Conservation (phyloP, 2,329 filamentous ascomycete genomes). For the Pestalotiopsis sp. region DNA sequence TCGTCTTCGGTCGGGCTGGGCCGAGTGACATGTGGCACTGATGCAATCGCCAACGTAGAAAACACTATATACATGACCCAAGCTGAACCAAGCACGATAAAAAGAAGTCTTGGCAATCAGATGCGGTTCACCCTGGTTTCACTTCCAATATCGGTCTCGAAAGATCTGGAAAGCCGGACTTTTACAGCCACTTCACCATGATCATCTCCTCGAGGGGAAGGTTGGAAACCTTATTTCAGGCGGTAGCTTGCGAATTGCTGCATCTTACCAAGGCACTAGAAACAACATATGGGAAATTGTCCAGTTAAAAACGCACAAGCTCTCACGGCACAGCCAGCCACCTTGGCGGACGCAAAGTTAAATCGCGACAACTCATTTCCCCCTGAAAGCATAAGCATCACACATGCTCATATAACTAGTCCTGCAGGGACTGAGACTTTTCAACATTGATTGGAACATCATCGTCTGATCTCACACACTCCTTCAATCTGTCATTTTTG, state of each 20-base stretch:
- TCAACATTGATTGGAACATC: background rate
- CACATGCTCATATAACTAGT: background rate
- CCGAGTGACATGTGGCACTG: no score
- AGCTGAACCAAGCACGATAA: no score
- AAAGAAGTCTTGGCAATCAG: no score
- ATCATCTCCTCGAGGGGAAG: background rate
- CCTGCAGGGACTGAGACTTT: background rate
- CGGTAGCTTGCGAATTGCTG: background rate
- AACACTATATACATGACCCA: no score
- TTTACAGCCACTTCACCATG: background rate
- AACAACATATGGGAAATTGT: background rate
- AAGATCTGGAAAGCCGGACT: background rate
- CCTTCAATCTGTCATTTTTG: background rate
- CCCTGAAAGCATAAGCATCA: background rate
- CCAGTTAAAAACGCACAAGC: background rate
- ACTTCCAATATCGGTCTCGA: background rate
- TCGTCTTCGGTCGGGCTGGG: no score
- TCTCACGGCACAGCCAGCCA: background rate
- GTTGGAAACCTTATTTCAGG: background rate
- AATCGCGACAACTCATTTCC: background rate
- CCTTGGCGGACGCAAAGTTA: background rate
- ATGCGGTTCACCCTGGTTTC: background rate
- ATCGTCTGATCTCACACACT: background rate
- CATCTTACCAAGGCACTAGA: background rate
- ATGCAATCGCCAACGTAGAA: no score